Evolutionary conservation across 169 alveolate species (phyloP).

Genomic region (Plasmodium berghei): DNA sequence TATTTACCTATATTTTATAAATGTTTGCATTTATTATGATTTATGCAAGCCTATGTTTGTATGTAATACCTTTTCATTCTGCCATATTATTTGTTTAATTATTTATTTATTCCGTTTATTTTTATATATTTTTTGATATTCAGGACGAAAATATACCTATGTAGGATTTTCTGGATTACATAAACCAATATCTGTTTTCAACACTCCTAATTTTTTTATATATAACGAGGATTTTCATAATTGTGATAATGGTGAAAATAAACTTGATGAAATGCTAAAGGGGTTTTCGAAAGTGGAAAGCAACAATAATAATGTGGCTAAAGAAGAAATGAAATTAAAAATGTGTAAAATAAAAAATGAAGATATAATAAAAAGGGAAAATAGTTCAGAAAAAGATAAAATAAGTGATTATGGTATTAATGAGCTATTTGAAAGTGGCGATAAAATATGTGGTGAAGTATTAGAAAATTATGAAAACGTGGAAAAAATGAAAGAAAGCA

Average conservation of each 20-base stretch:
- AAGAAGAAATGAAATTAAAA: background rate
- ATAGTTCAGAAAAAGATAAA: background rate
- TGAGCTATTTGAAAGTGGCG: background rate
- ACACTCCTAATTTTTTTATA: constrained; percentile 50
- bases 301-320: background rate
- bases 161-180: constrained; percentile 48
- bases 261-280: constrained; percentile 16
- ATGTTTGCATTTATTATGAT: background rate
- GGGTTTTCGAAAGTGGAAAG: constrained; percentile 5
- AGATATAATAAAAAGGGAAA: background rate
- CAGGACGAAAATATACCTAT: constrained; percentile 74
- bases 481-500: background rate
- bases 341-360: background rate
- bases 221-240: constrained; percentile 66
- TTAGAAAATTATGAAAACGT: background rate
- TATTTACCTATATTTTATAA: background rate
- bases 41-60: background rate
- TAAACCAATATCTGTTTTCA: constrained; percentile 38
- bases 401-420: background rate
- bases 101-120: background rate
- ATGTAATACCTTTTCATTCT: background rate
- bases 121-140: background rate
- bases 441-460: background rate
- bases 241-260: constrained; percentile 10
- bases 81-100: background rate